Conservation (phyloP, 306 rosid genomes). For the Vicia villosa region DNA sequence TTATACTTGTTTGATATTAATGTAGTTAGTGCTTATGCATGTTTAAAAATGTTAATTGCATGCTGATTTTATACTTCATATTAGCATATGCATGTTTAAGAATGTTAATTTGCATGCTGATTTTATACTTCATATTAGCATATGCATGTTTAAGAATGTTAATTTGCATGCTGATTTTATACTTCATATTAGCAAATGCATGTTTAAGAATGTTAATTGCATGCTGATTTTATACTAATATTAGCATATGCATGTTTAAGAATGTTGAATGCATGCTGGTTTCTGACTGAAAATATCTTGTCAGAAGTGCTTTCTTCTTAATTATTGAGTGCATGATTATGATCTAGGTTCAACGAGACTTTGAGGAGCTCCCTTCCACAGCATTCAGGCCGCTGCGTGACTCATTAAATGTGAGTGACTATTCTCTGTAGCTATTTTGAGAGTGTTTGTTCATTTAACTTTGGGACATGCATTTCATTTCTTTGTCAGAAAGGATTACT, state of each 20-base stretch:
- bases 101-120: neutral
- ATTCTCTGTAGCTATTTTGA: slow-evolving; percentile 27
- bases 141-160: too few species aligned
- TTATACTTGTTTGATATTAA: slow-evolving; percentile 8
- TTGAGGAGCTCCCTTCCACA: slow-evolving; percentile 93
- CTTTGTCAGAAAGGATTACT: neutral
- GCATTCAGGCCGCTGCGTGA: slow-evolving; percentile 95
- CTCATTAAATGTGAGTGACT: slow-evolving; percentile 90
- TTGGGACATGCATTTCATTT: neutral
- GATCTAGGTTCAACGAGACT: slow-evolving; percentile 88
- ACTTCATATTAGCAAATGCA: too few species aligned
- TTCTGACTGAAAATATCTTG: slow-evolving; percentile 21
- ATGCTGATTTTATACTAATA: too few species aligned
- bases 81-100: slow-evolving; percentile 14
- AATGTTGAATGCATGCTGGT: slow-evolving; percentile 25
- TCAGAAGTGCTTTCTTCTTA: slow-evolving; percentile 29
- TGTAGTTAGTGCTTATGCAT: neutral
- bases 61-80: neutral
- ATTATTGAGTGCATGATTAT: slow-evolving; percentile 33
- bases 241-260: neutral
- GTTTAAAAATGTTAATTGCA: slow-evolving; percentile 21
- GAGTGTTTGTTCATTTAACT: slow-evolving; percentile 23
- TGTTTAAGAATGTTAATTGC: too few species aligned
- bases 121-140: too few species aligned
- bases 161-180: too few species aligned